A percentile compares a stretch with the other conserved stretches of the same genome.
phyloP scores from a whole-genome alignment of 495 filamentous ascomycete genomes.

The Trichocladium uniseriatum region DNA sequence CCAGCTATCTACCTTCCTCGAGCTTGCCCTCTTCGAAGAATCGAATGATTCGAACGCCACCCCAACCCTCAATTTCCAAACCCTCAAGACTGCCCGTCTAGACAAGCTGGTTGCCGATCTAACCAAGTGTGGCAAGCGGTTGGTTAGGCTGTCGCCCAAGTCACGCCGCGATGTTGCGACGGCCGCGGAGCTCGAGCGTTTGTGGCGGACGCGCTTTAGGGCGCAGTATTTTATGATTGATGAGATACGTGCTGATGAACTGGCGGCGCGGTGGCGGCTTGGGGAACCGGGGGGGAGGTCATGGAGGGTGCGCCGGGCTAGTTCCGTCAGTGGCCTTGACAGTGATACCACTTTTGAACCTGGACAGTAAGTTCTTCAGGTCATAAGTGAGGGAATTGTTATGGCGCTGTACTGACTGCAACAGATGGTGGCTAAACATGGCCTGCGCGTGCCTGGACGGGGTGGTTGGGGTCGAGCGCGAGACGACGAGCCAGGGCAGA shows the following conservation, averaged over 20 bases:
- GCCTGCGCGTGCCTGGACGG: slow-evolving; percentile 40
- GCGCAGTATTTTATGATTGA: slow-evolving; percentile 35
- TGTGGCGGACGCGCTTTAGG: slow-evolving; percentile 32
- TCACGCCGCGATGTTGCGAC: slow-evolving; percentile 13
- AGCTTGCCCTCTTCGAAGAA: slow-evolving; percentile 28
- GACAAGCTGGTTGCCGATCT: slow-evolving; percentile 36
- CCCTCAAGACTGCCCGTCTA: slow-evolving; percentile 31
- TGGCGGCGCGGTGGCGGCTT: slow-evolving; percentile 26
- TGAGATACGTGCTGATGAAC: slow-evolving; percentile 23
- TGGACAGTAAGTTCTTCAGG: not conserved
- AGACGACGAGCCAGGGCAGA: slow-evolving; percentile 28
- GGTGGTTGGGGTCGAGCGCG: slow-evolving; percentile 28
- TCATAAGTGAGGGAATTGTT: no score
- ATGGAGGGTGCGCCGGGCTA: not conserved
- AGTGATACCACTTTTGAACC: not conserved
- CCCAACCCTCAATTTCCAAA: slow-evolving; percentile 20
- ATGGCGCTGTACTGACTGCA: not conserved
- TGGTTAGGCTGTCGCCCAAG: slow-evolving; percentile 7
- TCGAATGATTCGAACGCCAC: no score
- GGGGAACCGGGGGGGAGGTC: slow-evolving; percentile 7
- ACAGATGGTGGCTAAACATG: slow-evolving; percentile 43
- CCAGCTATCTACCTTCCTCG: slow-evolving; percentile 26
- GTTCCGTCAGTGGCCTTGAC: not conserved
- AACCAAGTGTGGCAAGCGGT: slow-evolving; percentile 13
- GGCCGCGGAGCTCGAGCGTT: slow-evolving; percentile 27